Evolutionary conservation across 805 yeast species (phyloP).

Genomic region (Saturnispora zaruensis): DNA sequence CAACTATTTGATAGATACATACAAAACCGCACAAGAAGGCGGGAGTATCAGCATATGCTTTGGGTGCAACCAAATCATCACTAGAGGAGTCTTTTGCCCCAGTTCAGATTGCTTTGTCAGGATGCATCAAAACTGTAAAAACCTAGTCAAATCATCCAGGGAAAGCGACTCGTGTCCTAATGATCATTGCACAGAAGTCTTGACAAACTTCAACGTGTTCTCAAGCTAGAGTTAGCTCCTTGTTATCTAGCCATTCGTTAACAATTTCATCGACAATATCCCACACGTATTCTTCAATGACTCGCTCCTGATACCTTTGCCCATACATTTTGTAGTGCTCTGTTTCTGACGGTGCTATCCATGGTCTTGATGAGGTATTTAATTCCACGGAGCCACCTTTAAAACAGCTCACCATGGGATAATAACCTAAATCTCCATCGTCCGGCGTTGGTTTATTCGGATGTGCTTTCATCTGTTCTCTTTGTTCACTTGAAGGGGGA

Average conservation of each 20-base stretch:
- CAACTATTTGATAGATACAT: constrained; percentile 35
- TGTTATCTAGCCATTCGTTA: constrained; percentile 41
- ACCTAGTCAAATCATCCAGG: constrained; percentile 30
- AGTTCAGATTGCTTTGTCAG: constrained; percentile 29
- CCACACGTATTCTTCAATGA: constrained; percentile 75
- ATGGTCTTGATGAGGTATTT: constrained; percentile 60
- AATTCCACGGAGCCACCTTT: constrained; percentile 68
- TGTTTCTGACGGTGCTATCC: constrained; percentile 31
- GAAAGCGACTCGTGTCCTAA: constrained; percentile 28
- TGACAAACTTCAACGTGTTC: constrained; percentile 1
- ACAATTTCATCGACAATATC: constrained; percentile 83
- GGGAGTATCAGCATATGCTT: constrained; percentile 34
- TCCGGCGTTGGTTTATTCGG: constrained; percentile 35
- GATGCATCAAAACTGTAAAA: constrained; percentile 43
- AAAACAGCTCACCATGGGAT: constrained; percentile 80
- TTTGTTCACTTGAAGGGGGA: constrained; percentile 64
- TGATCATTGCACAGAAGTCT: neutral
- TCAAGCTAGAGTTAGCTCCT: constrained; percentile 10
- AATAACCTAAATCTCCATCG: constrained; percentile 85
- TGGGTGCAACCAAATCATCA: constrained; percentile 46
- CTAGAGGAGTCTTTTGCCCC: constrained; percentile 40
- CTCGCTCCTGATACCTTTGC: constrained; percentile 55
- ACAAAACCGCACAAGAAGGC: constrained; percentile 33
- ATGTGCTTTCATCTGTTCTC: constrained; percentile 12
- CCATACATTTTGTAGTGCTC: constrained; percentile 40